Conservation (phyloP, 1,284 basidiomycete genomes). For the Retiboletus fuscus region DNA sequence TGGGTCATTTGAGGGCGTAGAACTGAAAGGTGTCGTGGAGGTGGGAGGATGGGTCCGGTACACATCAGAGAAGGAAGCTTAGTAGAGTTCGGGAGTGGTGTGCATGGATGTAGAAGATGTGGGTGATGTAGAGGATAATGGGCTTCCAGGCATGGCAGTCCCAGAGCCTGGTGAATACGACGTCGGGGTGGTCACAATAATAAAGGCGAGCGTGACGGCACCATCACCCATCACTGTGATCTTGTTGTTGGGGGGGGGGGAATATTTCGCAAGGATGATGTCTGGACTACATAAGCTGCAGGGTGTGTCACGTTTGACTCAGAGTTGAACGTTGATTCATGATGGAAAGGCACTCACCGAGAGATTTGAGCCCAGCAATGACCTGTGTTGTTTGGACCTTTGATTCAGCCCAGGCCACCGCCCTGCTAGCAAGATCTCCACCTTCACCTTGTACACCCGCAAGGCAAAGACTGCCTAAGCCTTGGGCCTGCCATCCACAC, state of each 20-base stretch:
- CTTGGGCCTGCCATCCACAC: too few species aligned
- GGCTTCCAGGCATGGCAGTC: slow-evolving; percentile 10
- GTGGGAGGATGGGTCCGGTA: slow-evolving; percentile 63
- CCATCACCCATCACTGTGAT: slow-evolving; percentile 87
- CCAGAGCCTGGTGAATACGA: slow-evolving; percentile 57
- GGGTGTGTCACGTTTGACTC: slow-evolving; percentile 16
- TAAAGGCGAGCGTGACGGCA: slow-evolving; percentile 91
- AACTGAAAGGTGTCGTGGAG: slow-evolving; percentile 62
- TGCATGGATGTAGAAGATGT: slow-evolving; percentile 35
- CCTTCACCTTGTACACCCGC: too few species aligned
- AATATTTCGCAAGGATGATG: slow-evolving; percentile 86
- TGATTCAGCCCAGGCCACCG: too few species aligned
- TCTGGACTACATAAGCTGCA: slow-evolving; percentile 82
- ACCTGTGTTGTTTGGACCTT: too few species aligned
- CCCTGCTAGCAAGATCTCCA: too few species aligned
- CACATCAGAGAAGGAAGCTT: slow-evolving; percentile 51
- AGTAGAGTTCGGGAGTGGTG: slow-evolving; percentile 38
- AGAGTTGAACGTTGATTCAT: too few species aligned
- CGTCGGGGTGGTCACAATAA: slow-evolving; percentile 96
- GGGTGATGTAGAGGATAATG: slow-evolving; percentile 36
- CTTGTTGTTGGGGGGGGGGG: slow-evolving; percentile 87
- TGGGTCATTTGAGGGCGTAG: slow-evolving; percentile 76
- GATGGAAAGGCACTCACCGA: slow-evolving; percentile 65
- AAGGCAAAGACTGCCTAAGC: too few species aligned
- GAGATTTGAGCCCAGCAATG: slow-evolving; percentile 80